phyloP scores from a whole-genome alignment of 176 grass and related monocot species.

The Juncus effusus region DNA sequence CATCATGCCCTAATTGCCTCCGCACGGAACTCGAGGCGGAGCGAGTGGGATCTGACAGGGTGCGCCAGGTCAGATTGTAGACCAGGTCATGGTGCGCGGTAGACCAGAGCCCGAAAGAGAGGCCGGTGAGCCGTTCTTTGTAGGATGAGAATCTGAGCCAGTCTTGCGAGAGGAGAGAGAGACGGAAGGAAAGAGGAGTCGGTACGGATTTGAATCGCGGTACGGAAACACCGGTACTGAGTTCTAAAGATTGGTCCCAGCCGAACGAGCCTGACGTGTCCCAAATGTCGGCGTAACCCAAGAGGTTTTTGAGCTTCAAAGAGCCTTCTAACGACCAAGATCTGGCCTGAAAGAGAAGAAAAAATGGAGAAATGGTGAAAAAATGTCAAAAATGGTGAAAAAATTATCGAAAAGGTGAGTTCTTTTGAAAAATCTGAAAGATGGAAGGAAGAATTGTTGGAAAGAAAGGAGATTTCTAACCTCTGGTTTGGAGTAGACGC shows the following conservation, averaged over 20 bases:
- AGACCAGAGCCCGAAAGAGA: conserved; percentile 81
- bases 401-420: background rate
- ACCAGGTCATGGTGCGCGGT: conserved; percentile 58
- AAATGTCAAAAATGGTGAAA: conserved; percentile 4
- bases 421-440: no score
- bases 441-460: background rate
- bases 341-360: conserved; percentile 48
- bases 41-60: conserved; percentile 46
- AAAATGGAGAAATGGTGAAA: conserved; percentile 3
- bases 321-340: conserved; percentile 69
- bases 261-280: conserved; percentile 59
- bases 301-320: conserved; percentile 82
- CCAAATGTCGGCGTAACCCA: conserved; percentile 81
- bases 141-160: conserved; percentile 77
- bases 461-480: conserved; percentile 37
- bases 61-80: conserved; percentile 80
- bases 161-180: conserved; percentile 64
- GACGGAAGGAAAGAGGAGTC: conserved; percentile 48
- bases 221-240: conserved; percentile 53
- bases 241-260: conserved; percentile 60
- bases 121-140: conserved; percentile 59
- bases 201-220: conserved; percentile 66
- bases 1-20: conserved; percentile 63
- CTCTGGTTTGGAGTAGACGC: conserved; percentile 77
- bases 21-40: conserved; percentile 49